These are phyloP conservation scores for Coemansia javaensis DNA, from an alignment of 192 early-diverging fungal species.

Conservation along the genomic window DNA sequence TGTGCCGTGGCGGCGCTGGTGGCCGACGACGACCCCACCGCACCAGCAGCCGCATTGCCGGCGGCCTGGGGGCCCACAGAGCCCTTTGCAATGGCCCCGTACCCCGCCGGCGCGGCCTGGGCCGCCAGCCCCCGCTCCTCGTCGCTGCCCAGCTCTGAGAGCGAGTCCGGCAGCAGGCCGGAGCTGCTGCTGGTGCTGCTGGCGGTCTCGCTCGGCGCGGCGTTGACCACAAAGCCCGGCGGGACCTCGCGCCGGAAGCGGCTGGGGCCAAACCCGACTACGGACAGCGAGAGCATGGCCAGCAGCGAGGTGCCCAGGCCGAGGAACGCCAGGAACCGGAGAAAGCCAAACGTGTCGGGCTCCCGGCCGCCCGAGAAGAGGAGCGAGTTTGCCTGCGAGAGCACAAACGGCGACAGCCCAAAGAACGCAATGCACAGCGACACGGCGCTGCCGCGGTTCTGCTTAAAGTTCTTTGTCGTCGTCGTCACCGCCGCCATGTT, in stretches of 20 bases:
- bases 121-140: conserved; percentile 26
- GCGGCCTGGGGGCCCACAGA: background rate
- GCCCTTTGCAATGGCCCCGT: background rate
- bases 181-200: conserved; percentile 17
- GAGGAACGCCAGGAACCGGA: conserved; percentile 35
- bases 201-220: conserved; percentile 2
- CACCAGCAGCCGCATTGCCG: no score
- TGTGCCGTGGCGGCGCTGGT: conserved; percentile 1
- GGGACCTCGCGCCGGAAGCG: conserved; percentile 24
- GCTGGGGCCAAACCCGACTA: conserved; percentile 49
- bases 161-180: conserved; percentile 9
- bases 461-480: conserved; percentile 57
- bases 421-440: conserved; percentile 59
- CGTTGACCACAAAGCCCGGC: conserved; percentile 40
- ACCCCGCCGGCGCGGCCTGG: background rate
- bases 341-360: conserved; percentile 45
- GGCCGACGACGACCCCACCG: background rate
- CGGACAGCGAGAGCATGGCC: conserved; percentile 23
- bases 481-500: conserved; percentile 63
- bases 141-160: conserved; percentile 5
- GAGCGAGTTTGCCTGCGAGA: conserved; percentile 55
- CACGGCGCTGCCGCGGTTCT: conserved; percentile 55
- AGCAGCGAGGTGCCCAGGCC: conserved; percentile 25
- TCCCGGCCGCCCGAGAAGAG: conserved; percentile 44
- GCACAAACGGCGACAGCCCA: conserved; percentile 60